phyloP scores from a whole-genome alignment of 768 basidiomycete genomes.

The Boletus rubroflammeus region DNA sequence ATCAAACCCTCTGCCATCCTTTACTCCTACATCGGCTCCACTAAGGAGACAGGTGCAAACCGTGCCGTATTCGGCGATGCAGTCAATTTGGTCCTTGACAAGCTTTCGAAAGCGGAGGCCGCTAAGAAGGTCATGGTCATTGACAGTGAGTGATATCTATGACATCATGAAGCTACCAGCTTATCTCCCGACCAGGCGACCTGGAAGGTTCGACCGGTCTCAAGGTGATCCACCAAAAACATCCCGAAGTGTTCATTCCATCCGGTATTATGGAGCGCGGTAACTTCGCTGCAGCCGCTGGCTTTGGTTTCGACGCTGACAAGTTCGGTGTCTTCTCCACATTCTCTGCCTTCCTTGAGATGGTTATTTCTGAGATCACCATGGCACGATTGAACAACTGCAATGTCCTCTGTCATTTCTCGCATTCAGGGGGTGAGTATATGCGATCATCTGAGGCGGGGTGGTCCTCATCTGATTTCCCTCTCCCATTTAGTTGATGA shows the following conservation, averaged over 20 bases:
- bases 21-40: conserved; percentile 66
- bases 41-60: conserved; percentile 74
- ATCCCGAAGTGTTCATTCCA: conserved; percentile 81
- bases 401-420: conserved; percentile 87
- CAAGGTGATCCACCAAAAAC: conserved; percentile 84
- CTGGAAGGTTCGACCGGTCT: conserved; percentile 88
- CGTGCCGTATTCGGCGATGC: conserved; percentile 85
- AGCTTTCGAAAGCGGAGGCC: conserved; percentile 70
- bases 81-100: conserved; percentile 74
- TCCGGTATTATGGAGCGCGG: conserved; percentile 88
- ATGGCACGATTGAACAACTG: conserved; percentile 91
- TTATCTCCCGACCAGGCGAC: conserved; percentile 48
- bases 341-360: conserved; percentile 90
- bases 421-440: conserved; percentile 73
- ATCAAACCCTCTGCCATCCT: conserved; percentile 58
- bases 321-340: conserved; percentile 90
- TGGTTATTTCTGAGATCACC: conserved; percentile 84
- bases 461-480: not conserved
- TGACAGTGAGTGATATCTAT: conserved; percentile 51
- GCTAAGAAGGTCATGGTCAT: conserved; percentile 82
- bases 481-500: conserved; percentile 51
- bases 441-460: not conserved
- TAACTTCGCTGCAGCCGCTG: conserved; percentile 81
- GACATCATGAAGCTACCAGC: not conserved
- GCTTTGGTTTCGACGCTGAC: conserved; percentile 78